phyloP scores from a whole-genome alignment of 2,329 filamentous ascomycete genomes.

The Penicillium sumatraense region DNA sequence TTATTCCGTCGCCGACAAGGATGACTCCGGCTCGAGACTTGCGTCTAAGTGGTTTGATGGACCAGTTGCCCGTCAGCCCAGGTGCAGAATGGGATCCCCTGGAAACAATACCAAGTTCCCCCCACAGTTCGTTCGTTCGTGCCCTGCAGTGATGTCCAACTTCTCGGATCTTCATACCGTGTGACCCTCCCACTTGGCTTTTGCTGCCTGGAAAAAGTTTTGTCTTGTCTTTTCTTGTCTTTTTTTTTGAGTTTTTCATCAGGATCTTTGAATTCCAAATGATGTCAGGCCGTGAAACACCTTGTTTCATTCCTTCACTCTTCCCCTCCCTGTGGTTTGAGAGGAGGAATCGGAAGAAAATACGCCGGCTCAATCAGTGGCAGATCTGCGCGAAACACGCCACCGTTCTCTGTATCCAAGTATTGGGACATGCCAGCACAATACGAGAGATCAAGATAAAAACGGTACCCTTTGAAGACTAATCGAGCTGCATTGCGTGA shows the following conservation, averaged over 20 bases:
- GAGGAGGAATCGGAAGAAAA: constrained; percentile 1
- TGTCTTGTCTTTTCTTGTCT: too few relatives aligned
- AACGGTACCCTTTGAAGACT: constrained; percentile 5
- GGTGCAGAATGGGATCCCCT: constrained; percentile 10
- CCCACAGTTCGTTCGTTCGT: constrained; percentile 28
- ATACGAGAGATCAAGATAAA: background rate
- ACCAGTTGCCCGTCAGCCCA: constrained; percentile 14
- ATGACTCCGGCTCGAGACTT: constrained; percentile 19
- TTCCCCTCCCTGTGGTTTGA: constrained; percentile 11
- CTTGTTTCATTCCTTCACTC: constrained; percentile 2
- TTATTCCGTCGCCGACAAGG: constrained; percentile 14
- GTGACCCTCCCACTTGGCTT: constrained; percentile 21
- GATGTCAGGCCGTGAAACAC: constrained; percentile 23
- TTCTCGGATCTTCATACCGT: constrained; percentile 25
- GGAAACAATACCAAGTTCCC: constrained; percentile 14
- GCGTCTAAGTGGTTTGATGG: constrained; percentile 15
- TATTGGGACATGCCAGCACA: background rate
- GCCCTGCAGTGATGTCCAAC: constrained; percentile 43
- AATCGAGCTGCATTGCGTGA: background rate
- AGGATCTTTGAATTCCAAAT: constrained; percentile 16
- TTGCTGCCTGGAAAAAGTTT: constrained; percentile 19
- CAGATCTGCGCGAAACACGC: background rate
- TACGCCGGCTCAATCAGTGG: background rate
- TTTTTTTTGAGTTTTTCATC: constrained; percentile 23
- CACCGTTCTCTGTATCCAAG: background rate